Percentiles rank a stretch among this genome's conserved stretches.
Evolutionary conservation across 2,329 filamentous ascomycete species (phyloP).

Genomic region (Phaeosphaeria sp.): DNA sequence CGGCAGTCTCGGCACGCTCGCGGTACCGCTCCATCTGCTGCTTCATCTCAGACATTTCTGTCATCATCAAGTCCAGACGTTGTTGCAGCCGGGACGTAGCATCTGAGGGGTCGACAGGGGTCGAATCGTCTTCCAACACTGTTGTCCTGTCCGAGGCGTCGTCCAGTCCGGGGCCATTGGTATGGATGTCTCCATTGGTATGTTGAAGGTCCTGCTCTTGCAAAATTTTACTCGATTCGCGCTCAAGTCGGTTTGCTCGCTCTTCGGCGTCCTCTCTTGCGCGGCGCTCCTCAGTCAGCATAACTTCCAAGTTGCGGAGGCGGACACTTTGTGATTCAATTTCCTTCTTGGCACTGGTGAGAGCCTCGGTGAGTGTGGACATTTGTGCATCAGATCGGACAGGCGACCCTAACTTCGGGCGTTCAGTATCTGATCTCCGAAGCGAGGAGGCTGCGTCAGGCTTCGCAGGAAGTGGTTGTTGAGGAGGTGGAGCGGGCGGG

Average conservation of each 20-base stretch:
- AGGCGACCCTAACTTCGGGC: constrained; percentile 68
- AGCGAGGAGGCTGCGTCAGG: constrained; percentile 74
- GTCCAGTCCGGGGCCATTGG: background rate
- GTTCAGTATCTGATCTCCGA: constrained; percentile 78
- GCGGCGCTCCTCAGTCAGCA: constrained; percentile 78
- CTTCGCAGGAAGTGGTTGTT: constrained; percentile 92
- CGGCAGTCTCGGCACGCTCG: constrained; percentile 78
- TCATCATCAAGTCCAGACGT: constrained; percentile 76
- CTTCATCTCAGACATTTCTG: constrained; percentile 81
- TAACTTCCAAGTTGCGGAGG: constrained; percentile 80
- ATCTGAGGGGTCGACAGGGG: constrained; percentile 34
- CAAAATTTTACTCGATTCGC: constrained; percentile 59
- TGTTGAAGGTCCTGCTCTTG: constrained; percentile 35
- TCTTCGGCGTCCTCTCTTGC: constrained; percentile 87
- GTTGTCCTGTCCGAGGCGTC: background rate
- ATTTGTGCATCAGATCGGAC: constrained; percentile 75
- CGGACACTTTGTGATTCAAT: constrained; percentile 81
- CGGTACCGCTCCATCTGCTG: constrained; percentile 80
- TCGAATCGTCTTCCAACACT: constrained; percentile 26
- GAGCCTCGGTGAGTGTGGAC: constrained; percentile 80
- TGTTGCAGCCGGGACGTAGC: constrained; percentile 64
- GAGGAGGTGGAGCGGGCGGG: constrained; percentile 89
- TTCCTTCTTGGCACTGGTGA: constrained; percentile 84
- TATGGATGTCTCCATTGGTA: constrained; percentile 23
- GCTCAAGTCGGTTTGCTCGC: constrained; percentile 72